Evolutionary conservation across 768 basidiomycete genomes (phyloP).

Genomic region (Thelephora aurantiotincta): DNA sequence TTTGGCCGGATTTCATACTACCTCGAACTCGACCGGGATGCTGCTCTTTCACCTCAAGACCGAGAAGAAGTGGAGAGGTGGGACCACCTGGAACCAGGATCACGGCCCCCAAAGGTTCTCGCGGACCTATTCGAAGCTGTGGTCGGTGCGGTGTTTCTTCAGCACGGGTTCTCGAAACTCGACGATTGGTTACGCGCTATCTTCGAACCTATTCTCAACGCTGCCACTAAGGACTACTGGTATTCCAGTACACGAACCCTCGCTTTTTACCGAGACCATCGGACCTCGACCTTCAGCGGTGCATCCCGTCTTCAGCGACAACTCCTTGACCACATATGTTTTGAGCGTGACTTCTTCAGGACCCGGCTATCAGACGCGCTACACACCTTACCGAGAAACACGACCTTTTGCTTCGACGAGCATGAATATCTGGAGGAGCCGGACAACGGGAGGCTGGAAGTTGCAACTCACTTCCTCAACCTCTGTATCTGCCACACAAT

Average conservation of each 20-base stretch:
- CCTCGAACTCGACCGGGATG: conserved; percentile 14
- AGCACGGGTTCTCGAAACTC: conserved; percentile 15
- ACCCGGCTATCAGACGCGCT: conserved; percentile 2
- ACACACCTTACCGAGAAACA: background rate
- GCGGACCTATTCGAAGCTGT: conserved; percentile 21
- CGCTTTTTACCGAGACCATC: background rate
- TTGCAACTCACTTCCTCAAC: conserved; percentile 17
- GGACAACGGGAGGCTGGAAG: conserved; percentile 11
- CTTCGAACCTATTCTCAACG: conserved; percentile 12
- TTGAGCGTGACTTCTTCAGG: conserved; percentile 3
- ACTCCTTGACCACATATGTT: conserved; percentile 8
- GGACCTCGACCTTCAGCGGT: background rate
- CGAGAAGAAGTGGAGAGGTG: conserved; percentile 9
- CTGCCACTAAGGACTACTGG: conserved; percentile 15
- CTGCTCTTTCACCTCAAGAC: conserved; percentile 12
- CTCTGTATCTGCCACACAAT: conserved; percentile 17
- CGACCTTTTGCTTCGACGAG: background rate
- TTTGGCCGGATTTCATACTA: conserved; percentile 18
- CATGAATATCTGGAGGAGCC: conserved; percentile 5
- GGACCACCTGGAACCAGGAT: conserved; percentile 6
- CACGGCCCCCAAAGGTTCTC: conserved; percentile 17
- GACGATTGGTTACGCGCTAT: conserved; percentile 14
- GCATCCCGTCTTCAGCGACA: background rate
- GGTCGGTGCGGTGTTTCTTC: conserved; percentile 17
- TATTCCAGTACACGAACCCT: conserved; percentile 2